These are phyloP conservation scores for Pontederia crassipes DNA, from an alignment of 176 grass and related monocot species.

Conservation along the genomic window DNA sequence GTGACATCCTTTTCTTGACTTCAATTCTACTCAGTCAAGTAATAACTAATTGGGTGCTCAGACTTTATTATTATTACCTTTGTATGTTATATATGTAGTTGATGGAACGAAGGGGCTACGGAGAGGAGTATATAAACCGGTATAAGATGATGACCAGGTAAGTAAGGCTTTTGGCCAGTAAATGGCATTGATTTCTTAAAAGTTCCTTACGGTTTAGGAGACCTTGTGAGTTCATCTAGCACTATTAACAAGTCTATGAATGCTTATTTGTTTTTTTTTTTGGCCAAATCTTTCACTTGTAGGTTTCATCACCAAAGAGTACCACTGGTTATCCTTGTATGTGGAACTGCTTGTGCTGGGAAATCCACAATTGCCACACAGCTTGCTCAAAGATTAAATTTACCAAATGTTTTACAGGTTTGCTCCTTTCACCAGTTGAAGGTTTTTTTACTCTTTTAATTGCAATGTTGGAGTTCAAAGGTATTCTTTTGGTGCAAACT, in stretches of 20 bases:
- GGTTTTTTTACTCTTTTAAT: background rate
- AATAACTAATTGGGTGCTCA: too few species aligned
- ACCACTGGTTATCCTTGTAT: conserved; percentile 89
- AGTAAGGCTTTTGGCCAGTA: background rate
- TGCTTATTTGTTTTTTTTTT: conserved; percentile 8
- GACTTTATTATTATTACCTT: background rate
- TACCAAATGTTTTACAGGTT: conserved; percentile 97
- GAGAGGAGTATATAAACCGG: conserved; percentile 85
- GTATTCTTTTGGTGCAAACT: too few species aligned
- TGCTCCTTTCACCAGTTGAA: conserved; percentile 15
- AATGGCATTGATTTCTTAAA: background rate
- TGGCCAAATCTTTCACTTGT: background rate
- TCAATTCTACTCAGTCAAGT: too few species aligned
- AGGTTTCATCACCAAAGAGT: conserved; percentile 99
- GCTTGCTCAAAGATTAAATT: conserved; percentile 87
- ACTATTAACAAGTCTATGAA: background rate
- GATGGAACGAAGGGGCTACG: conserved; percentile 74
- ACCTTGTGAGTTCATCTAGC: background rate
- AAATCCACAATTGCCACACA: conserved; percentile 99
- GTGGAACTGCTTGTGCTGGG: conserved; percentile 90
- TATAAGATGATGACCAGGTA: conserved; percentile 98
- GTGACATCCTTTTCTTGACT: too few species aligned
- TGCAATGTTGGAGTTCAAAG: background rate
- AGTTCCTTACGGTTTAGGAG: background rate
- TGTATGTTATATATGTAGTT: conserved; percentile 35